Base-by-base conservation (phyloP, 2,329 filamentous ascomycete genomes). In the Knufia fluminis region DNA sequence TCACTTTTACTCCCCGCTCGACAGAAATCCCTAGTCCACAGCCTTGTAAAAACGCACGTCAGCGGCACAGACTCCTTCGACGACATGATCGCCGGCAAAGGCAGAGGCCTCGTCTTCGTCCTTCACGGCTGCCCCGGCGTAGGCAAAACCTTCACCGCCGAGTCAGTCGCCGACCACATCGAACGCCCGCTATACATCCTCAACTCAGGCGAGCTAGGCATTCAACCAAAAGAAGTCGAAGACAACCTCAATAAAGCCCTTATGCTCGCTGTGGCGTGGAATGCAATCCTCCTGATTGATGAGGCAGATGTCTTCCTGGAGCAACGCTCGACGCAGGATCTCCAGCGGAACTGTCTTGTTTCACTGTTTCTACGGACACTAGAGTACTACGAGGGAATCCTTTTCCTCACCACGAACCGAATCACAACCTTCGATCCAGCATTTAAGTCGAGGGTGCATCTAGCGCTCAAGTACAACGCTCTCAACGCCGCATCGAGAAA, bases 81-180 rank as follows among this genome's bases (percentile, higher is more conserved):
- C 56, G 73, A 77, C 53, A 62, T 76, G 16, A 71, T 78, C 22
- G 64, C 70, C 23, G 74, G 72, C 24, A 78, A 78, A 55, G 75
- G 75, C 14, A 66, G 66, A n/a, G 74, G 75, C 8, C 68, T 76
- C 47, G 73, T 77, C 48, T 64, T 77, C 42, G 26, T 50, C 12
- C 66, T 78, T 1, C 68, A 65, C 38, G 74, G 74, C 1, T 71
- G 70, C 0, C 74, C 75, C 0, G 75, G 75, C 2, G 72, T 76
- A 1, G 75, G 75, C 10, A 78, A 78, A 61, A 78, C 75, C 0
- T 58, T 74, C 19, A 75, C 73, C 2, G 71, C 70, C 4, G 73
- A 75, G 54, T 68, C 66, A 49, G 66, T 75, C 19, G 73, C 75
- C 1, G 74, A 77, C 50, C 62, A 70, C 45, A 73, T 76, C 67